Conservation (phyloP, 176 grass and related monocot species). For the Areca catechu region DNA sequence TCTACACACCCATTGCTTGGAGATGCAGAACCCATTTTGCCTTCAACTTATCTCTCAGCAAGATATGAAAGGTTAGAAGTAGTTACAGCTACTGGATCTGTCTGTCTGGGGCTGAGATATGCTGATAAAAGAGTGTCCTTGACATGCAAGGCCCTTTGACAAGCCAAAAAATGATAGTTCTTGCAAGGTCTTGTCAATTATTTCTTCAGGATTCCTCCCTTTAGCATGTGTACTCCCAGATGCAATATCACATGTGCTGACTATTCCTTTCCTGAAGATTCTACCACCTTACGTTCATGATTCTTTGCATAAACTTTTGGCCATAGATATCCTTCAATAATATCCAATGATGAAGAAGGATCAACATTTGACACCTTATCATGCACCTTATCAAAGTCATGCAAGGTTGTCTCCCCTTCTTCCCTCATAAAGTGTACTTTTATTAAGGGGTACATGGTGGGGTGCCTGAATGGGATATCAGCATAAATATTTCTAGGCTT, state of each 20-base stretch:
- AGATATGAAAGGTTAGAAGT: conserved; percentile 12
- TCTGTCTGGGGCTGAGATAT: conserved; percentile 28
- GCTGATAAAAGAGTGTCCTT: conserved; percentile 22
- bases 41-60: too few relatives aligned
- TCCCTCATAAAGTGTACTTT: conserved; percentile 76
- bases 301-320: conserved; percentile 40
- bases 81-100: conserved; percentile 16
- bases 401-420: conserved; percentile 45
- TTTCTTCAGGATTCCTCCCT: conserved; percentile 24
- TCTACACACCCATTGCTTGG: too few relatives aligned
- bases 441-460: conserved; percentile 62
- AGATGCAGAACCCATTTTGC: too few relatives aligned
- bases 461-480: conserved; percentile 57
- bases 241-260: conserved; percentile 8
- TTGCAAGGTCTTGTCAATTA: conserved; percentile 14
- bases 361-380: too few relatives aligned
- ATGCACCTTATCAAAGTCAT: too few relatives aligned
- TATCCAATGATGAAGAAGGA: too few relatives aligned
- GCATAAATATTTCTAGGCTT: too few relatives aligned
- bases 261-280: conserved; percentile 5
- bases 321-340: conserved; percentile 74
- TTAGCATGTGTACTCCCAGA: conserved; percentile 24
- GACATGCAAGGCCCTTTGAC: conserved; percentile 41
- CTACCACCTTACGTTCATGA: conserved; percentile 20
- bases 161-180: conserved; percentile 29